A percentile compares a stretch with the other conserved stretches of the same genome.
These are phyloP conservation scores for Sporothrix variecibatus DNA, from an alignment of 2,329 filamentous ascomycete species.

Conservation along the genomic window DNA sequence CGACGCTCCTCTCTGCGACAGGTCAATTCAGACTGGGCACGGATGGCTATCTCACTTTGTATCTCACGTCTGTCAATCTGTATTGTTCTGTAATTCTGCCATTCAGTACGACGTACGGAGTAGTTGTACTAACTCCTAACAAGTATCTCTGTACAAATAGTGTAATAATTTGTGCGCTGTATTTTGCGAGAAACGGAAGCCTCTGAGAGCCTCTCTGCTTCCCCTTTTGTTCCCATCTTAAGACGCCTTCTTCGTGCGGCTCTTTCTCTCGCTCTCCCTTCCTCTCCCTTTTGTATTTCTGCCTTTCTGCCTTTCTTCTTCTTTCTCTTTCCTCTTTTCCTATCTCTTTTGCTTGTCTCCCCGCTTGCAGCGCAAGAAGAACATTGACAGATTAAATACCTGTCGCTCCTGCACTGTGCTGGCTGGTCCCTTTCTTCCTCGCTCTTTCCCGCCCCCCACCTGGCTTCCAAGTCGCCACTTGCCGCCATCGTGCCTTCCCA, in stretches of 20 bases:
- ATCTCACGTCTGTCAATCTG: not conserved
- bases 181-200: not conserved
- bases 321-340: not conserved
- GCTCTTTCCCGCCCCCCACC: conserved; percentile 22
- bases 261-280: not conserved
- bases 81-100: no score
- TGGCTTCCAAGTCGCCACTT: conserved; percentile 24
- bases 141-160: not conserved
- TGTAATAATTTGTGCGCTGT: not conserved
- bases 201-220: not conserved
- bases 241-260: not conserved
- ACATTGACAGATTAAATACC: not conserved
- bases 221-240: not conserved
- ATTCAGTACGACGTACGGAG: no score
- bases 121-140: no score
- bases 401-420: not conserved
- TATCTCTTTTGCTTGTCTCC: not conserved
- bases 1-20: conserved; percentile 26
- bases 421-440: conserved; percentile 7
- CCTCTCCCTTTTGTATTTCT: not conserved
- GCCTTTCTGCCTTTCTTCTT: not conserved
- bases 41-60: not conserved
- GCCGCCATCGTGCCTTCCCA: conserved; percentile 29
- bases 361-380: not conserved
- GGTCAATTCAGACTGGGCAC: not conserved